Percentiles rank a stretch among this genome's conserved stretches.
Evolutionary conservation across 768 basidiomycete species (phyloP).

Genomic region (Mrakia blollopis): DNA sequence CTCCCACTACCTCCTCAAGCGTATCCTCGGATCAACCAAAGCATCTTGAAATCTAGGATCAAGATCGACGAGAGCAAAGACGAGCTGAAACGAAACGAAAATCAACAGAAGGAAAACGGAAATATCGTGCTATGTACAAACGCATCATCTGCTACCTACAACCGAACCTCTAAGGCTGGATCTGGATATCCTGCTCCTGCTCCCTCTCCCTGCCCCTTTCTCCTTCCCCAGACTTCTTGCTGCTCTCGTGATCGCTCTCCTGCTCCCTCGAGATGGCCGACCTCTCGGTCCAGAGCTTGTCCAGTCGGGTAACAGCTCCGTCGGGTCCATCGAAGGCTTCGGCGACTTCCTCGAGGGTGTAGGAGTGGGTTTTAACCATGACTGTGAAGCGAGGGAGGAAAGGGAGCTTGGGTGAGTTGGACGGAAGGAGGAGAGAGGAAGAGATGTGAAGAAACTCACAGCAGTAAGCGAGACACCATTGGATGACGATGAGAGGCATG

Average conservation of each 20-base stretch:
- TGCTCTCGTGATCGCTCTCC: not conserved
- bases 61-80: too few species aligned
- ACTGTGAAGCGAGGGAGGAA: not conserved
- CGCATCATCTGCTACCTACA: too few species aligned
- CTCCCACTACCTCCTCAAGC: too few species aligned
- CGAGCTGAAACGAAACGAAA: too few species aligned
- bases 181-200: too few species aligned
- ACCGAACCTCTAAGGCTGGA: too few species aligned
- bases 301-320: conserved; percentile 25
- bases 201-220: not conserved
- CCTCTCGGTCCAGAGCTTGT: conserved; percentile 15
- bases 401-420: not conserved
- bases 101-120: too few species aligned
- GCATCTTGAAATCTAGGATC: too few species aligned
- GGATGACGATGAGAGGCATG: conserved; percentile 44
- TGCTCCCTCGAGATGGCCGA: not conserved
- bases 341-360: conserved; percentile 36
- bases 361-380: conserved; percentile 37
- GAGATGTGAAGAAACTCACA: conserved; percentile 36
- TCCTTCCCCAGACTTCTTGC: conserved; percentile 2
- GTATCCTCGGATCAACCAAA: too few species aligned
- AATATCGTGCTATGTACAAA: too few species aligned
- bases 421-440: not conserved
- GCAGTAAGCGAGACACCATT: conserved; percentile 41
- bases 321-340: conserved; percentile 37